Evolutionary conservation across 2,329 filamentous ascomycete species (phyloP).

Genomic region (Chlorencoelia australis): DNA sequence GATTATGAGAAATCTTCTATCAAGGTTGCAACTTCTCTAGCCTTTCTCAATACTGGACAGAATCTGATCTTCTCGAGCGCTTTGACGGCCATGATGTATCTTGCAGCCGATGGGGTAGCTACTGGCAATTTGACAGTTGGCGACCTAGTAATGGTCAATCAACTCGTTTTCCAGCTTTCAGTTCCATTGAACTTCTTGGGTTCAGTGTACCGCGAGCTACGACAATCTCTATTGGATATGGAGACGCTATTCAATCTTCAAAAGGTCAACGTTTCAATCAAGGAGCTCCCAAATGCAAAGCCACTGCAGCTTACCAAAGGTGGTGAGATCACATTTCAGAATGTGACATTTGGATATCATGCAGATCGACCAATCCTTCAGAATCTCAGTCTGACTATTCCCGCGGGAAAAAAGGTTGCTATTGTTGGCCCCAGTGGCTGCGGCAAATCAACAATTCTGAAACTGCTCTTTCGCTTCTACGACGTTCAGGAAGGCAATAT

Average conservation of each 20-base stretch:
- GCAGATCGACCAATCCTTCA: conserved; percentile 77
- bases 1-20: conserved; percentile 91
- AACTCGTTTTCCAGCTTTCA: conserved; percentile 94
- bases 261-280: conserved; percentile 85
- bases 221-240: conserved; percentile 95
- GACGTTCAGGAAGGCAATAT: conserved; percentile 80
- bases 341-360: conserved; percentile 90
- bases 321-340: conserved; percentile 88
- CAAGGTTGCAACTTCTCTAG: conserved; percentile 89
- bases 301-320: conserved; percentile 62
- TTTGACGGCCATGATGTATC: conserved; percentile 95
- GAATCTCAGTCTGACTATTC: conserved; percentile 78
- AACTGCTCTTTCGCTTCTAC: conserved; percentile 89
- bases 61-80: conserved; percentile 95
- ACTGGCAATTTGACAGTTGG: conserved; percentile 76
- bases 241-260: conserved; percentile 96
- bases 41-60: conserved; percentile 88
- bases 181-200: conserved; percentile 96
- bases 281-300: conserved; percentile 65
- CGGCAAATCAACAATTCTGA: conserved; percentile 87
- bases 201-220: conserved; percentile 92
- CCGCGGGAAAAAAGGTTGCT: conserved; percentile 90
- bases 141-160: conserved; percentile 97
- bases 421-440: conserved; percentile 93
- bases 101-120: conserved; percentile 83